Percentiles rank a stretch among this genome's conserved stretches.
These are phyloP conservation scores for Fusarium odoratissimum DNA, from an alignment of 2,329 filamentous ascomycete species.

Conservation along the genomic window DNA sequence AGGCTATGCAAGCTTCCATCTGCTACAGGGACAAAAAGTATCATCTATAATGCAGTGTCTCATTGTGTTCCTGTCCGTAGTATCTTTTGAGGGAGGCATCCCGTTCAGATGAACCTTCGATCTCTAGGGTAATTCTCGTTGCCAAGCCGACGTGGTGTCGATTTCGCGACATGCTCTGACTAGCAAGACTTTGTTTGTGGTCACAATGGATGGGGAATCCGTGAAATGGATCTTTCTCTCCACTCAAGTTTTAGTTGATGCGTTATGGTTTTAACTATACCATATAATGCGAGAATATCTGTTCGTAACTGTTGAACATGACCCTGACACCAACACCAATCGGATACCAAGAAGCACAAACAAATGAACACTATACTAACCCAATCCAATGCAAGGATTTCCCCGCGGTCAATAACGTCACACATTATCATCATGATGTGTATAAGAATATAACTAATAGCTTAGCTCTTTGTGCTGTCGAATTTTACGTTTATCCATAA, in stretches of 20 bases:
- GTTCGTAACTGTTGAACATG: neutral
- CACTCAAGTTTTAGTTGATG: neutral
- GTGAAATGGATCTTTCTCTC: neutral
- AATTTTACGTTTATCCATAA: constrained; percentile 2
- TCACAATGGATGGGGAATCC: neutral
- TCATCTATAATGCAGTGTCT: neutral
- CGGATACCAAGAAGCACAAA: neutral
- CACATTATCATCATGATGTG: neutral
- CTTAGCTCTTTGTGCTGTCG: neutral
- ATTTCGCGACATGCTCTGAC: neutral
- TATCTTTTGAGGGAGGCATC: neutral
- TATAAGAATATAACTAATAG: neutral
- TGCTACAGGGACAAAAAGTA: neutral
- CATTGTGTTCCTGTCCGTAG: neutral
- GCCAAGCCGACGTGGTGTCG: neutral
- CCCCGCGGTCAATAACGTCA: neutral
- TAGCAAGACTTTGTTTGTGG: neutral
- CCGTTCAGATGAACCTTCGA: neutral
- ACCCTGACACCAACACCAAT: neutral
- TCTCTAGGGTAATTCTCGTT: constrained; percentile 17
- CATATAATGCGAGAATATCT: neutral
- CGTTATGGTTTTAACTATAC: neutral
- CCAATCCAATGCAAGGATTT: no score
- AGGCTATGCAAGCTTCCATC: constrained; percentile 29
- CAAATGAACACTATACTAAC: neutral